Evolutionary conservation across 139 green algal species (phyloP).

Genomic region (Chlorella sp.): DNA sequence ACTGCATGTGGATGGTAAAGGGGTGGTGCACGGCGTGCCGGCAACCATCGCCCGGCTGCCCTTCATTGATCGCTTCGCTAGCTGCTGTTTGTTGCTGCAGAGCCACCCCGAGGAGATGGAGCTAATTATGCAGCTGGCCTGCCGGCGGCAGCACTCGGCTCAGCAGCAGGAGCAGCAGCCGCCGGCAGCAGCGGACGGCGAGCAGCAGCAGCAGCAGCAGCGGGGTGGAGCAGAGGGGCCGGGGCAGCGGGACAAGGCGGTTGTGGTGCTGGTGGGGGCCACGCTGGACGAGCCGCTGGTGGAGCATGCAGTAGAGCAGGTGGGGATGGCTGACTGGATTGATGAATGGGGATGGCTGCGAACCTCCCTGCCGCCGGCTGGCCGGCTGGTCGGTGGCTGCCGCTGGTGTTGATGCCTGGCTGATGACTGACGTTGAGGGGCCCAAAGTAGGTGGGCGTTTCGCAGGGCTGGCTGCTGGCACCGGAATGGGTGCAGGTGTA

Average conservation of each 20-base stretch:
- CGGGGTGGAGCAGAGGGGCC: background rate
- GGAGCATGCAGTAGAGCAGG: conserved; percentile 30
- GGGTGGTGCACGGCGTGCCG: too few relatives aligned
- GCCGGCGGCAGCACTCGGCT: background rate
- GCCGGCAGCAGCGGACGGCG: background rate
- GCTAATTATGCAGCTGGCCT: conserved; percentile 56
- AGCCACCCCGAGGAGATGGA: conserved; percentile 55
- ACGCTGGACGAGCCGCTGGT: conserved; percentile 61
- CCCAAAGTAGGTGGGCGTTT: background rate
- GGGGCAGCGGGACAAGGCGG: conserved; percentile 33
- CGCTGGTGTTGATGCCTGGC: background rate
- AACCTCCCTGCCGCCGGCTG: too few relatives aligned
- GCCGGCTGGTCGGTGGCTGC: background rate
- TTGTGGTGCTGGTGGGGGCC: conserved; percentile 77
- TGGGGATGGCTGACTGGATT: too few relatives aligned
- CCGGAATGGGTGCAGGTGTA: background rate
- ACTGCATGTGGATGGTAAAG: too few relatives aligned
- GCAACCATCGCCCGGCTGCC: too few relatives aligned
- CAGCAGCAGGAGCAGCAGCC: background rate
- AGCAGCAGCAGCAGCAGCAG: background rate
- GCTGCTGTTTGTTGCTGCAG: conserved; percentile 11
- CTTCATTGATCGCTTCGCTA: too few relatives aligned
- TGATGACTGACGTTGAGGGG: background rate
- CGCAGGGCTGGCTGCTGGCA: too few relatives aligned
- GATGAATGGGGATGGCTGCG: too few relatives aligned